phyloP scores from a whole-genome alignment of 495 filamentous ascomycete genomes.

The Oidiodendron maius region DNA sequence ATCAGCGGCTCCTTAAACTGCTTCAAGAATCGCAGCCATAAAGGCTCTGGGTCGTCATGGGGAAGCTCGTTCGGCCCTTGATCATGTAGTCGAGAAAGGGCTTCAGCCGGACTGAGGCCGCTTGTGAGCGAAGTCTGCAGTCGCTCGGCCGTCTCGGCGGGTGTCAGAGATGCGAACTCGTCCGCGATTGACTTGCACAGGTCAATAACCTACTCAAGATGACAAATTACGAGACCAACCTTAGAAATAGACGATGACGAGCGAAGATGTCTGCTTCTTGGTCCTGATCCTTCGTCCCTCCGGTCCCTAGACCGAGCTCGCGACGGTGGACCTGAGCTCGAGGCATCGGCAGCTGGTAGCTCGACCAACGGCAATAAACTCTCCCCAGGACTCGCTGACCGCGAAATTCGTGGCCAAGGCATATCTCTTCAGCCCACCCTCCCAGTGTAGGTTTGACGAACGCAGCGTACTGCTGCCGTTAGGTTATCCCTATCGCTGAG shows the following conservation, averaged over 20 bases:
- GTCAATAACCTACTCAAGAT: constrained; percentile 7
- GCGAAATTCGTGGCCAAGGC: constrained; percentile 18
- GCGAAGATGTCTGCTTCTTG: constrained; percentile 18
- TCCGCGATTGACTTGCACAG: constrained; percentile 32
- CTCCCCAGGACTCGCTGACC: constrained; percentile 17
- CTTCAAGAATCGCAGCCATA: constrained; percentile 91
- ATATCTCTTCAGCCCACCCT: constrained; percentile 12
- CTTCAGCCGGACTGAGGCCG: constrained; percentile 77
- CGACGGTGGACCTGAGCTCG: constrained; percentile 16
- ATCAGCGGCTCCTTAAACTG: constrained; percentile 94
- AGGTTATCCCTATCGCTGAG: constrained; percentile 14
- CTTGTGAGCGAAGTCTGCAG: constrained; percentile 76
- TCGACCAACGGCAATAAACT: constrained; percentile 18
- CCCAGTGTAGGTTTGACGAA: constrained; percentile 6
- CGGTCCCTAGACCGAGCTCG: constrained; percentile 12
- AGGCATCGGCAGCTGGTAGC: constrained; percentile 16
- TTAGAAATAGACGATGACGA: constrained; percentile 21
- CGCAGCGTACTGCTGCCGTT: constrained; percentile 21
- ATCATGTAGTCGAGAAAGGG: constrained; percentile 66
- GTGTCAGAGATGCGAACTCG: constrained; percentile 45
- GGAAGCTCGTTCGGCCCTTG: constrained; percentile 94
- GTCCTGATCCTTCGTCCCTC: constrained; percentile 14
- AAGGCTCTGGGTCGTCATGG: constrained; percentile 84
- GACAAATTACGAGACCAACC: constrained; percentile 10
- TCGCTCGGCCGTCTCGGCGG: constrained; percentile 70